Base-by-base conservation (phyloP, 768 basidiomycete genomes). In the Boletus patriciae region DNA sequence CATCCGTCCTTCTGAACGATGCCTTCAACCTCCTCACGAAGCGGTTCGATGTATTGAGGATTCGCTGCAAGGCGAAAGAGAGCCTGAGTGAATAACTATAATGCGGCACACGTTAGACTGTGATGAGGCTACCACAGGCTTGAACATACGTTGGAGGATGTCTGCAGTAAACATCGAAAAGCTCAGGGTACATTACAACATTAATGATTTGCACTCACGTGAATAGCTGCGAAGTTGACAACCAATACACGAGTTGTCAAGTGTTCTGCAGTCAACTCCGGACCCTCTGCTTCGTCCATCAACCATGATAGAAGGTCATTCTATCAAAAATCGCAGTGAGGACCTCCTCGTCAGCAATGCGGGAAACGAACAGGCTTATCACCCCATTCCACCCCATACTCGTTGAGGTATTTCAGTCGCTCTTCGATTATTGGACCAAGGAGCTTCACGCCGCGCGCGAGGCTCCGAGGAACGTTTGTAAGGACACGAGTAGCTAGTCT, bases 261-360 rank as follows among this genome's bases (percentile, higher is more conserved):
- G 66, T 70, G 16, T 33, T 60, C 33, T 11, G 51, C 36, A 0
- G 67, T 49, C 25, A 52, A 12, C 25, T 73, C 60, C 9, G 58
- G 43, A 29, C 63, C 60, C 1, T 57, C 19, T 6, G 64, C 71
- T 6, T 57, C 65, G 5, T 72, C 68, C 29, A 76, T 63, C 31
- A 74, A 27, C 74, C 76, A 76, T 3, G 62, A 61, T 7, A 77
- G 40, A 43, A 76, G 44, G 46, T 77, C 75, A 18, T 69, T 67
- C 74, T 76, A 38, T 25, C 6, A 41, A 13, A 13, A 27, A 11
- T 21, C 0, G 7, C 11, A 7, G 34, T 50, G 21, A 59, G 25
- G 2, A 3, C 18, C 3, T 7, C 29, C 9, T 4, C 6, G 13
- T 13, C 3, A 21, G 4, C 7, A 31, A 9, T 15, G 3, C 42